Evolutionary conservation across 257 asterid genomes (phyloP).

Genomic region (Fraxinus pennsylvanica): DNA sequence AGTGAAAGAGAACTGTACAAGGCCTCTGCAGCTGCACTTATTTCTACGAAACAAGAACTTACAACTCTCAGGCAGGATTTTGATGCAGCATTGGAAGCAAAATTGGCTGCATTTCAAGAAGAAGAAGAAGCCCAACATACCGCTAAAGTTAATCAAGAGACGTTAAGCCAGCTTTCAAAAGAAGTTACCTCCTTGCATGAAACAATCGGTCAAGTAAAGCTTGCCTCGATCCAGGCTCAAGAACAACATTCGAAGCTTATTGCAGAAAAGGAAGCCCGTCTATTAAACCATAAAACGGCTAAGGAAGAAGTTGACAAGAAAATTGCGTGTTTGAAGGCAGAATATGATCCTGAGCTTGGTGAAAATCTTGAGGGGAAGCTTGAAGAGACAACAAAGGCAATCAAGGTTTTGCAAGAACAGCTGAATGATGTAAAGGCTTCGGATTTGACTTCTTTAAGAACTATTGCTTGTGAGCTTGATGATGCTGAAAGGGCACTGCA

Average conservation of each 20-base stretch:
- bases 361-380: constrained; percentile 55
- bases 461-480: constrained; percentile 42
- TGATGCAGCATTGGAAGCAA: constrained; percentile 49
- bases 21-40: constrained; percentile 56
- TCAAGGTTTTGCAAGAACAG: constrained; percentile 57
- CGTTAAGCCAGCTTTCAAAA: constrained; percentile 40
- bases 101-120: constrained; percentile 48
- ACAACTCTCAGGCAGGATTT: constrained; percentile 54
- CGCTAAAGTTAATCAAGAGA: constrained; percentile 40
- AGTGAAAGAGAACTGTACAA: constrained; percentile 55
- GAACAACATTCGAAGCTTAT: constrained; percentile 45
- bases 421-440: constrained; percentile 44
- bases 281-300: constrained; percentile 32
- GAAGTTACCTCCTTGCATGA: constrained; percentile 47
- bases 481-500: constrained; percentile 41
- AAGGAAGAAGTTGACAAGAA: constrained; percentile 47
- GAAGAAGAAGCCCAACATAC: constrained; percentile 57
- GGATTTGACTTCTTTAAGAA: constrained; percentile 34
- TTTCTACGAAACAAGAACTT: constrained; percentile 54
- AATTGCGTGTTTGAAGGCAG: constrained; percentile 43
- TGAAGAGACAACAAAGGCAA: constrained; percentile 52
- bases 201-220: constrained; percentile 44
- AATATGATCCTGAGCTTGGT: constrained; percentile 25
- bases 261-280: constrained; percentile 49
- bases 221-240: constrained; percentile 47